Base-by-base conservation (phyloP, 2,329 filamentous ascomycete genomes). In the Diaporthe sp. region DNA sequence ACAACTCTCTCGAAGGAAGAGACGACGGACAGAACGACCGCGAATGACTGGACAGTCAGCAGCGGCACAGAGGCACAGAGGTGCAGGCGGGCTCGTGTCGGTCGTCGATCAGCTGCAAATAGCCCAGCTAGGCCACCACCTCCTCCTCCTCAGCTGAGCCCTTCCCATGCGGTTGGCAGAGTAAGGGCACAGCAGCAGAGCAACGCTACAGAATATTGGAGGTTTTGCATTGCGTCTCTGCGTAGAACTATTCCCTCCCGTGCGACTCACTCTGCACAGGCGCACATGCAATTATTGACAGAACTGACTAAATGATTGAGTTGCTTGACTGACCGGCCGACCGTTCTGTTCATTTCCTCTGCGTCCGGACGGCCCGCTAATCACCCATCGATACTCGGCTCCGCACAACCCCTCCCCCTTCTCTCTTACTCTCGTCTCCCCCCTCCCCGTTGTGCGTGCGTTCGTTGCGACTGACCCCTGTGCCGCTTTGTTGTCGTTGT, bases 51-150 rank as follows among this genome's bases (percentile, higher is more conserved):
- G 28, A 37, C 42, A 15, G 58, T 19, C 62, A 53, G 46, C 65
- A 68, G 31, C 6, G 22, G 13, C 28, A 51, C 25, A 65, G 61
- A 46, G 25, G 25, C 17, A 34, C 34, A 34, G 34, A 34, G 34
- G 34, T 34, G 34, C 34, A 42, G 42, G 42, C 42, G 17, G 31
- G 42, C 44, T 53, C 46, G 46, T 68, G 62, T 53, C 62, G 31
- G 46, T 25, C 34, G 65, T 53, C 65, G 31, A 68, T 68, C 65
- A 68, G 65, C 65, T 68, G 65, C 65, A 69, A 55, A 69, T 69
- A 28, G 65, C 65, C 49, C 65, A 39, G 34, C 46, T 42, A 15
- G 65, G 65, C 65, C 62, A 37, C 22, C 39, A 44, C 34, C 34
- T 42, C 65, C 4, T 34, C 34, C 34, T 69, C 49, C 46, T 55